Evolutionary conservation across 352 stramenopile genomes (phyloP).

Genomic region (Plasmopara viticola): DNA sequence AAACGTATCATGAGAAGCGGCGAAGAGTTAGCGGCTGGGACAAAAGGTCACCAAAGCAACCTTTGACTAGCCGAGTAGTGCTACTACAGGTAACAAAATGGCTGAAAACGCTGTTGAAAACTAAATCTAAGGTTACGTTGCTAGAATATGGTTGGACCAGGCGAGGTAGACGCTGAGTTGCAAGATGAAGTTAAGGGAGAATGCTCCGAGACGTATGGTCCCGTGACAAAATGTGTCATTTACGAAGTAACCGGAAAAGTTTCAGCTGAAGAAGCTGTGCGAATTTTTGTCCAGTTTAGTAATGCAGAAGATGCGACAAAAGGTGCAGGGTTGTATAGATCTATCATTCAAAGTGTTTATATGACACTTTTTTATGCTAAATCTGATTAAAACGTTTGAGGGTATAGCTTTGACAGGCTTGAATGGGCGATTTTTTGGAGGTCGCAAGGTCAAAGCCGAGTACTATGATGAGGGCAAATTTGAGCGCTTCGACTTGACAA

Average conservation of each 20-base stretch:
- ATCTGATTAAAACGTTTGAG: not conserved
- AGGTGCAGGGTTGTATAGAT: constrained; percentile 27
- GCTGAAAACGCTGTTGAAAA: not conserved
- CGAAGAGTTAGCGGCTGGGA: constrained; percentile 26
- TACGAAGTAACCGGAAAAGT: constrained; percentile 52
- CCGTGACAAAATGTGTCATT: constrained; percentile 70
- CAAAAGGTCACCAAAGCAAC: constrained; percentile 7
- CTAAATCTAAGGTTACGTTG: not conserved
- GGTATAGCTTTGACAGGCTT: constrained; percentile 64
- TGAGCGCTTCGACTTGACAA: constrained; percentile 46
- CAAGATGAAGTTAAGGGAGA: constrained; percentile 86
- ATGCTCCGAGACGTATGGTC: constrained; percentile 76
- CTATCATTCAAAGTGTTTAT: too few relatives aligned
- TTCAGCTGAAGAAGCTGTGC: constrained; percentile 65
- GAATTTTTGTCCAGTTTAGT: constrained; percentile 87
- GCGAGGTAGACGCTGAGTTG: constrained; percentile 85
- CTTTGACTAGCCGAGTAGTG: constrained; percentile 23
- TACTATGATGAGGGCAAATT: constrained; percentile 85
- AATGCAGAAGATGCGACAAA: constrained; percentile 61
- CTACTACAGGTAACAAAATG: constrained; percentile 23
- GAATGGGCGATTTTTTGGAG: constrained; percentile 86
- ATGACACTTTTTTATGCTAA: not conserved
- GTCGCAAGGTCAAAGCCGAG: constrained; percentile 71
- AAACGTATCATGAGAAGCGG: constrained; percentile 12
- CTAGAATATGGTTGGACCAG: constrained; percentile 89